Conservation (phyloP, 306 rosid species). For the Cyamopsis tetragonoloba region DNA sequence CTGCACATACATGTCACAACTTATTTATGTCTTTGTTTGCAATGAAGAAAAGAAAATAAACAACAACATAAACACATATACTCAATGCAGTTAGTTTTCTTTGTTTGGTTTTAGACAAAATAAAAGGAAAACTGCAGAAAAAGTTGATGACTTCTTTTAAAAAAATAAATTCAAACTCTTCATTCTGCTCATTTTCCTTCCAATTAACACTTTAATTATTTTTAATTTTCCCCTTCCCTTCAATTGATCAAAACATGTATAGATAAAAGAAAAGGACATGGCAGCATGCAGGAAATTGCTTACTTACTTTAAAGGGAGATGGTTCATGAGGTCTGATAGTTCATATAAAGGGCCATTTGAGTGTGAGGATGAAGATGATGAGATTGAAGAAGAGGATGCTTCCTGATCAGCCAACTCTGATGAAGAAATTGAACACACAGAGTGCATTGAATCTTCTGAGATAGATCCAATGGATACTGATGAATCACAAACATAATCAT, state of each 20-base stretch:
- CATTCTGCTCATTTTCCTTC: too few relatives aligned
- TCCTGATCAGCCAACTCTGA: slow-evolving; percentile 59
- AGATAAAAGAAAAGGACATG: neutral
- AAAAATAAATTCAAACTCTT: too few relatives aligned
- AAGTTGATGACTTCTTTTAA: too few relatives aligned
- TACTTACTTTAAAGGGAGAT: slow-evolving; percentile 94
- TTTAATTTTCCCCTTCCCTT: too few relatives aligned
- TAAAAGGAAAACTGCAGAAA: too few relatives aligned
- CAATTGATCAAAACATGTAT: neutral
- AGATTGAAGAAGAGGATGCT: slow-evolving; percentile 39
- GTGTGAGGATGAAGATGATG: slow-evolving; percentile 32
- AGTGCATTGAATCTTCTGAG: slow-evolving; percentile 41
- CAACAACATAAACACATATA: too few relatives aligned
- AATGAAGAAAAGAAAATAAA: too few relatives aligned
- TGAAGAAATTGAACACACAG: slow-evolving; percentile 47
- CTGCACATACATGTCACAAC: slow-evolving; percentile 41
- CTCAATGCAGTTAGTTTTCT: too few relatives aligned
- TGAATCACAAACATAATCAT: slow-evolving; percentile 30
- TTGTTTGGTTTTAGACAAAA: too few relatives aligned
- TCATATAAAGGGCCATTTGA: slow-evolving; percentile 66
- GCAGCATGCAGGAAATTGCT: slow-evolving; percentile 7
- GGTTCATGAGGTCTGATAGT: slow-evolving; percentile 69
- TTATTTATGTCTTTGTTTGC: too few relatives aligned
- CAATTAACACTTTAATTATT: too few relatives aligned
- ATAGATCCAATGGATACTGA: slow-evolving; percentile 41